phyloP scores from a whole-genome alignment of 371 early-diverging fungal species.

The Rhizopus stolonifer region DNA sequence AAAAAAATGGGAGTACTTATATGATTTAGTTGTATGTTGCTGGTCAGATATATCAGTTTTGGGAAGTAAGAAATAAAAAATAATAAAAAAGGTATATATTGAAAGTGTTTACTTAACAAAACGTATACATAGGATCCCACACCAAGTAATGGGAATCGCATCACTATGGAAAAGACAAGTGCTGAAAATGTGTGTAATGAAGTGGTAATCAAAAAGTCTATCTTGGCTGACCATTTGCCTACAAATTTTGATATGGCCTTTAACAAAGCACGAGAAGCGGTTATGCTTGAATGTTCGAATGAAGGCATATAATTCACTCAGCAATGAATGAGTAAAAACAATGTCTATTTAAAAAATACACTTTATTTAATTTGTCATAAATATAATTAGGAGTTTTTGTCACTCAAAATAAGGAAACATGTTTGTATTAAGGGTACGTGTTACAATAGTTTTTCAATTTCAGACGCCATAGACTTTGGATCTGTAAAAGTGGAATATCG shows the following conservation, averaged over 20 bases:
- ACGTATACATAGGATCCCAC: slow-evolving; percentile 43
- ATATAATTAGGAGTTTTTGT: too few relatives aligned
- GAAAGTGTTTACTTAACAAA: too few relatives aligned
- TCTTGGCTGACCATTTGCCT: slow-evolving; percentile 50
- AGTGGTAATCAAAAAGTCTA: slow-evolving; percentile 40
- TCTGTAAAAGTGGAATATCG: too few relatives aligned
- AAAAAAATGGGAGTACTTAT: neutral
- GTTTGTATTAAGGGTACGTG: too few relatives aligned
- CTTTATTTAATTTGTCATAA: too few relatives aligned
- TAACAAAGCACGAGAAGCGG: slow-evolving; percentile 38
- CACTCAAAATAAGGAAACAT: too few relatives aligned
- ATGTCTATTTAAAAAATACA: too few relatives aligned
- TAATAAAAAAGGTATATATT: too few relatives aligned
- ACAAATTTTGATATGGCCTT: slow-evolving; percentile 51
- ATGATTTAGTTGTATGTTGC: slow-evolving; percentile 43
- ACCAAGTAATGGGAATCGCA: slow-evolving; percentile 45
- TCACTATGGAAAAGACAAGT: slow-evolving; percentile 44
- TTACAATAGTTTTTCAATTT: too few relatives aligned
- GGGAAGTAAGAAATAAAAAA: slow-evolving; percentile 31
- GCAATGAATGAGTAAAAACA: too few relatives aligned
- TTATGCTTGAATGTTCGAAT: slow-evolving; percentile 29
- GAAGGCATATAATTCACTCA: too few relatives aligned
- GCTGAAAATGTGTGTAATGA: slow-evolving; percentile 40
- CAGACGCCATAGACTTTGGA: too few relatives aligned
- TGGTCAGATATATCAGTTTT: slow-evolving; percentile 51